phyloP scores from a whole-genome alignment of 371 early-diverging fungal genomes.

The Mucor sp. region DNA sequence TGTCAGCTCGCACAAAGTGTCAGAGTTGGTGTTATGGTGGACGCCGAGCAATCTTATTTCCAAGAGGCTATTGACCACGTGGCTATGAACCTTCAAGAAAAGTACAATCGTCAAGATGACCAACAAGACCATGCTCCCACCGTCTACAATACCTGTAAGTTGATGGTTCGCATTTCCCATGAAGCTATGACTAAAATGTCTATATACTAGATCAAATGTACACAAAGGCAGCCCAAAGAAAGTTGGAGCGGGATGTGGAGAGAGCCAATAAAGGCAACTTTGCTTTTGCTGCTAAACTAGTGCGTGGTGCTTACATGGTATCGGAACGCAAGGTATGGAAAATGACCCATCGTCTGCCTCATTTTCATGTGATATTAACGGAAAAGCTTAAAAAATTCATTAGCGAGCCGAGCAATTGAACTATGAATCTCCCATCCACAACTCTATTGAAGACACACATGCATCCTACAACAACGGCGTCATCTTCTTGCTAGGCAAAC shows the following conservation, averaged over 20 bases:
- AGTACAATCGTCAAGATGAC: conserved; percentile 63
- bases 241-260: conserved; percentile 71
- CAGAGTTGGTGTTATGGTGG: conserved; percentile 82
- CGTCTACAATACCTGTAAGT: conserved; percentile 82
- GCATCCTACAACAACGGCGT: conserved; percentile 80
- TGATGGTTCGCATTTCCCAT: background rate
- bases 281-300: conserved; percentile 86
- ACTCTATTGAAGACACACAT: conserved; percentile 83
- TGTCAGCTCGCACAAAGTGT: conserved; percentile 60
- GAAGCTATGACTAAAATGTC: no score
- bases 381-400: no score
- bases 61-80: conserved; percentile 91
- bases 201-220: conserved; percentile 96
- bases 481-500: conserved; percentile 64
- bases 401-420: conserved; percentile 66
- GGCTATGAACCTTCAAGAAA: conserved; percentile 64
- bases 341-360: background rate
- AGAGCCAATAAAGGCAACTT: conserved; percentile 68
- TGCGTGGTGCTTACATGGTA: conserved; percentile 93
- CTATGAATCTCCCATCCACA: conserved; percentile 80
- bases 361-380: background rate
- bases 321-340: conserved; percentile 67
- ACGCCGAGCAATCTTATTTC: conserved; percentile 93
- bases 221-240: conserved; percentile 68
- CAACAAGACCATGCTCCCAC: conserved; percentile 56